phyloP scores from a whole-genome alignment of 2,329 filamentous ascomycete genomes.

The Emericellopsis atlantica region DNA sequence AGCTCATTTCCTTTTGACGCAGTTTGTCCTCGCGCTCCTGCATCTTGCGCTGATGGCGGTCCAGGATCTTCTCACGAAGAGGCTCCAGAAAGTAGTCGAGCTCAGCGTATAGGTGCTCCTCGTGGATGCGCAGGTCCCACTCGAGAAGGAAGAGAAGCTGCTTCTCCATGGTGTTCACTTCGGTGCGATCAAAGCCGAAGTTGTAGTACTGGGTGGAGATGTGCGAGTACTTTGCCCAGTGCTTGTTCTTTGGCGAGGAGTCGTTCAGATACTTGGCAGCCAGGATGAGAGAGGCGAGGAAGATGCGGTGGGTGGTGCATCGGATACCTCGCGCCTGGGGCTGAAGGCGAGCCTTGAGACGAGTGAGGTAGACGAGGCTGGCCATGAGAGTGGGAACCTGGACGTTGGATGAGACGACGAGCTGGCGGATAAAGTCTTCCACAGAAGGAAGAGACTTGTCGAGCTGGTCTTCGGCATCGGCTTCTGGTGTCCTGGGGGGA shows the following conservation, averaged over 20 bases:
- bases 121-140: conserved; percentile 81
- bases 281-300: conserved; percentile 74
- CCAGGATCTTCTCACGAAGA: conserved; percentile 51
- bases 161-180: conserved; percentile 99
- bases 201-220: conserved; percentile 51
- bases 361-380: conserved; percentile 81
- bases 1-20: conserved; percentile 22
- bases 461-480: conserved; percentile 25
- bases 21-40: conserved; percentile 33
- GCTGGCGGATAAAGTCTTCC: conserved; percentile 81
- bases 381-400: conserved; percentile 97
- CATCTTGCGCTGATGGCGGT: conserved; percentile 35
- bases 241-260: conserved; percentile 99
- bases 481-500: conserved; percentile 35
- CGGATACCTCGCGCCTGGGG: conserved; percentile 92
- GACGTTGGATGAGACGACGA: conserved; percentile 87
- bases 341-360: conserved; percentile 74
- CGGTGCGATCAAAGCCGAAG: conserved; percentile 87
- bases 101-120: conserved; percentile 76
- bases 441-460: conserved; percentile 59
- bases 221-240: conserved; percentile 90
- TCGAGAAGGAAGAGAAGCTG: conserved; percentile 89
- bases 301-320: conserved; percentile 96
- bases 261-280: conserved; percentile 98
- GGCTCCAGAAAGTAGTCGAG: conserved; percentile 82